Evolutionary conservation across 257 asterid genomes (phyloP), one percentile per base, ranked within the genome.

Genomic region (Capsicum rhomboideum): DNA sequence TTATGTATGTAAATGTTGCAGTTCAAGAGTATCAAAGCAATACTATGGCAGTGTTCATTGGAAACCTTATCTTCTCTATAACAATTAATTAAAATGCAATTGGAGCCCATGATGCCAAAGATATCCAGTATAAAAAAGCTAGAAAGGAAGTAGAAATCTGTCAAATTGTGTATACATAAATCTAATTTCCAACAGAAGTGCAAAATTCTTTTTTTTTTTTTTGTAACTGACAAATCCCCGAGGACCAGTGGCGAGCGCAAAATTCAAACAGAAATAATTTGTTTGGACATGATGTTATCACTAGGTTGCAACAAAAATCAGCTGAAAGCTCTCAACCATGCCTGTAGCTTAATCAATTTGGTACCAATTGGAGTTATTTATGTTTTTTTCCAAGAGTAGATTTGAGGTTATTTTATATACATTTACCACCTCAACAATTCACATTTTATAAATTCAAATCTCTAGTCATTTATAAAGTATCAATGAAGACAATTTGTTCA

Each of bases 1-100:
- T 85, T 53, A 61, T 82, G 89, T 87, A 85, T 87, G 87, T 82
- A 86, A 85, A 86, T 50, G 84, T 84, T 71, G 72, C 82, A 86
- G 83, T 53, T 67, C 54, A 85, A 86, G 91, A 85, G 79, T 87
- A 84, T 84, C 84, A 67, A 85, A 84, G 86, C 54, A 83, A 86
- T 85, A 84, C 69, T 85, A 82, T 59, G 83, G 84, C 83, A 83
- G 61, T 40, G 64, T 74, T 66, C 78, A 40, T 75, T 58, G 52
- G 46, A 88, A 85, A 67, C 58, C 71, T 74, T 88, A 54, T 85
- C 50, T 87, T 50, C n/a, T 71, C 55, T 28, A 1, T 18, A 55
- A 53, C 72, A 82, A 34, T 78, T 2, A 14, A 84, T 34, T 20
- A 52, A 40, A 49, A 16, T 52, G 1, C 61, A 75, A 75, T 14